phyloP scores from a whole-genome alignment of 2,329 filamentous ascomycete genomes.

The Rhynchosporium graminicola region DNA sequence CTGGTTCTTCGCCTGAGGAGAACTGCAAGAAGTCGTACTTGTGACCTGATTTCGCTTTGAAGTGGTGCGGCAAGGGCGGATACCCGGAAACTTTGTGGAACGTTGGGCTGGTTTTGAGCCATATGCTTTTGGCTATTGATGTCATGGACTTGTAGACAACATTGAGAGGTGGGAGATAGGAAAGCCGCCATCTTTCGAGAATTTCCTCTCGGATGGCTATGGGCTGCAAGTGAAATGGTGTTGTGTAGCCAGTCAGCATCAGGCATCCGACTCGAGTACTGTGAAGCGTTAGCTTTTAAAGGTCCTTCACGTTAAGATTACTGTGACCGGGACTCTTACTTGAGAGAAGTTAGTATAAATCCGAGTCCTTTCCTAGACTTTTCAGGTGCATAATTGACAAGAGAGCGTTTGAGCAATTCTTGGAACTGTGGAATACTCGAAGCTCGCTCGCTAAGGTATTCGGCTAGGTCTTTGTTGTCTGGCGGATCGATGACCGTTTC shows the following conservation, averaged over 20 bases:
- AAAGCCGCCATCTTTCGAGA: slow-evolving; percentile 61
- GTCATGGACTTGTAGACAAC: slow-evolving; percentile 57
- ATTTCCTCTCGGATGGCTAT: slow-evolving; percentile 61
- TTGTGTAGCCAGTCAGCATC: slow-evolving; percentile 65
- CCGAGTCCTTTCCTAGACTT: slow-evolving; percentile 35
- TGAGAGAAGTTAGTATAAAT: slow-evolving; percentile 36
- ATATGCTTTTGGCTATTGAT: slow-evolving; percentile 49
- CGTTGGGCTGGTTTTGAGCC: slow-evolving; percentile 52
- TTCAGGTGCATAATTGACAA: slow-evolving; percentile 40
- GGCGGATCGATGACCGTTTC: slow-evolving; percentile 44
- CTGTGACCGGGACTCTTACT: slow-evolving; percentile 26
- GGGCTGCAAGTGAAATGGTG: slow-evolving; percentile 62
- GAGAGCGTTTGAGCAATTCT: slow-evolving; percentile 48
- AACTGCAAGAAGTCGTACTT: slow-evolving; percentile 41
- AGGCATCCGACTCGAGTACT: slow-evolving; percentile 65
- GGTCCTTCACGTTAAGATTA: background rate
- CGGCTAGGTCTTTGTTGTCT: slow-evolving; percentile 48
- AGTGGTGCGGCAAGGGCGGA: slow-evolving; percentile 51
- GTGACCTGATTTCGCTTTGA: slow-evolving; percentile 42
- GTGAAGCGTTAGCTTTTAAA: slow-evolving; percentile 17
- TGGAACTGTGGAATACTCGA: slow-evolving; percentile 55
- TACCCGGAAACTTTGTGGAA: slow-evolving; percentile 58
- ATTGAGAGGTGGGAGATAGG: slow-evolving; percentile 57
- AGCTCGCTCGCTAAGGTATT: slow-evolving; percentile 55
- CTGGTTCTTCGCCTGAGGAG: slow-evolving; percentile 42